Evolutionary conservation across 257 asterid species (phyloP), one percentile per base, ranked within the genome.

Genomic region (Solanum arcanum): DNA sequence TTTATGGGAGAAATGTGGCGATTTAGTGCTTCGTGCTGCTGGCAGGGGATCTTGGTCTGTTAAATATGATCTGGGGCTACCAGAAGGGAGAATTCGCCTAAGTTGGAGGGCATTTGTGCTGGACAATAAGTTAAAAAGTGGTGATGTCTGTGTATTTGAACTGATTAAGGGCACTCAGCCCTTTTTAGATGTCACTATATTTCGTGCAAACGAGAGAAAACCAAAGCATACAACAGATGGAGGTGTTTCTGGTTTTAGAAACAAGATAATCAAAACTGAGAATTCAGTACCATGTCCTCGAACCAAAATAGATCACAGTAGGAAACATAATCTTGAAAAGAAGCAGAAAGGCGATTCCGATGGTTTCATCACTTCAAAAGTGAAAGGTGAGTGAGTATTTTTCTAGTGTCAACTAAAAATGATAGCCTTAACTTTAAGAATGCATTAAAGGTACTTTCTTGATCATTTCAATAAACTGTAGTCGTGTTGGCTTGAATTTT

Each of bases 141-240:
- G 89, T 2, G 92, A 90, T 29, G 88, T 59, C 21, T 90, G 90
- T 42, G 60, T 88, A 35, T 75, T 90, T 83, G 81, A 86, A 83
- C 31, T 83, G 39, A 59, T 23, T 44, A 15, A 66, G 68, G 78
- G 41, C 27, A 7, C 82, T 74, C 25, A 37, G 31, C 82, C 18
- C 31, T 15, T 35, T 72, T 2, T 74, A 74, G 52, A 74, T 74
- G 52, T 74, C 82, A 37, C 33, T 21, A 74, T 74, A 74, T 74
- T 74, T 21, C 31, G 52, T 2, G 82, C 81, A 37, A 31, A 29
- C 12, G 81, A 39, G 52, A 74, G 18, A 27, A 37, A 18, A 9
- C 16, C 47, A 9, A 20, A 0, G 5, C 52, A 74, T 37, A 74
- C 41, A 6, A 39, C 23, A 39, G 27, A 21, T 23, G 56, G 10